phyloP scores from a whole-genome alignment of 768 basidiomycete species.

The Lyophyllum shimeji region DNA sequence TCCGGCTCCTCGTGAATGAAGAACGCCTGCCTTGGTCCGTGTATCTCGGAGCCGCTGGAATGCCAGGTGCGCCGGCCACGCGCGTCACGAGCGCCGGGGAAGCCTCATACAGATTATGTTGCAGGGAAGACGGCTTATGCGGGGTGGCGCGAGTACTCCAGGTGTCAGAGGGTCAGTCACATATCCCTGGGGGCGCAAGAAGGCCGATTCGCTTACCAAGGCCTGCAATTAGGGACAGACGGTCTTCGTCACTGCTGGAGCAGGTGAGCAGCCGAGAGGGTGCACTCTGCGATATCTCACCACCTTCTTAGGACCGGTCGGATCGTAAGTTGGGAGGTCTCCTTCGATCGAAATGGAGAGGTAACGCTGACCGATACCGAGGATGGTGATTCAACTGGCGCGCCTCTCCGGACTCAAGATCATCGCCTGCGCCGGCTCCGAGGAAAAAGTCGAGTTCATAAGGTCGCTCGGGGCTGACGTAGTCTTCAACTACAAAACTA shows the following conservation, averaged over 20 bases:
- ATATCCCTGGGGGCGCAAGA: background rate
- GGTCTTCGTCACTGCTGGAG: constrained; percentile 40
- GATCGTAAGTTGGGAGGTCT: constrained; percentile 8
- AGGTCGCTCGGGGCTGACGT: constrained; percentile 62
- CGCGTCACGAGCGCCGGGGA: background rate
- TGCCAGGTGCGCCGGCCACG: constrained; percentile 45
- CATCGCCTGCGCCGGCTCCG: constrained; percentile 68
- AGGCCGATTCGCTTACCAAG: background rate
- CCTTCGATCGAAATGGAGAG: background rate
- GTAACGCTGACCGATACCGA: constrained; percentile 11
- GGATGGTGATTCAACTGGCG: constrained; percentile 50
- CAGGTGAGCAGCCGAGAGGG: constrained; percentile 19
- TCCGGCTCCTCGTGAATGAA: constrained; percentile 37
- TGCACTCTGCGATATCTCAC: background rate
- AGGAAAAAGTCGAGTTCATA: constrained; percentile 68
- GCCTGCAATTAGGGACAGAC: constrained; percentile 34
- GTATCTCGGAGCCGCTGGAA: constrained; percentile 52
- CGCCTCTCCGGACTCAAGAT: constrained; percentile 57
- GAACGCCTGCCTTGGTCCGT: constrained; percentile 46
- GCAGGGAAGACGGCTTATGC: constrained; percentile 38
- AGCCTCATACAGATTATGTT: background rate
- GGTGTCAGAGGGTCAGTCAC: constrained; percentile 32
- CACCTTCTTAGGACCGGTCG: constrained; percentile 38
- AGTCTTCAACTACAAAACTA: constrained; percentile 74
- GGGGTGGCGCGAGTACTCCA: constrained; percentile 40